A percentile compares a stretch with the other conserved stretches of the same genome.
These are phyloP conservation scores for Penicillium olsonii DNA, from an alignment of 2,329 filamentous ascomycete species.

Conservation along the genomic window DNA sequence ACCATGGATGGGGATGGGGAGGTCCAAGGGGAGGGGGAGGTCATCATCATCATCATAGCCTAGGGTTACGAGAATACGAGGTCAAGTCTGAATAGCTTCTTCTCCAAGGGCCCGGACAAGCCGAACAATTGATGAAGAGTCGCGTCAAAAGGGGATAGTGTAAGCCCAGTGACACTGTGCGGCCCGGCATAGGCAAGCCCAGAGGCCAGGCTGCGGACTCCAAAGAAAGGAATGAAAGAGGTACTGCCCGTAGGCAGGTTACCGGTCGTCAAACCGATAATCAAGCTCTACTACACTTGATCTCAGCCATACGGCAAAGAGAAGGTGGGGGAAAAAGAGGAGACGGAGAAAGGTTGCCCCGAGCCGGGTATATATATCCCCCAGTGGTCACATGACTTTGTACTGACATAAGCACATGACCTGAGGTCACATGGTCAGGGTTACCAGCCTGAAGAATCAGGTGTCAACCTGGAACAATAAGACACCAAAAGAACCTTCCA, in stretches of 20 bases:
- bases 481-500: too few relatives aligned
- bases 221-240: neutral
- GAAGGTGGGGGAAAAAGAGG: neutral
- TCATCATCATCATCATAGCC: too few relatives aligned
- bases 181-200: neutral
- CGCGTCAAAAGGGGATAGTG: conserved; percentile 67
- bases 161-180: neutral
- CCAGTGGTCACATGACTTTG: too few relatives aligned
- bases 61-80: too few relatives aligned
- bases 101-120: conserved; percentile 47
- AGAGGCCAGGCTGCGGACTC: neutral
- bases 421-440: too few relatives aligned
- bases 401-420: too few relatives aligned
- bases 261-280: neutral
- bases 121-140: conserved; percentile 60
- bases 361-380: neutral
- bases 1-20: too few relatives aligned
- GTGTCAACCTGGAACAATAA: too few relatives aligned
- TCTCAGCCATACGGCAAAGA: neutral
- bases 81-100: neutral
- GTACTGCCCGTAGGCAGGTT: neutral
- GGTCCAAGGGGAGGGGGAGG: too few relatives aligned
- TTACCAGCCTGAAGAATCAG: too few relatives aligned
- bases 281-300: neutral
- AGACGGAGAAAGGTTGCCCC: neutral